Evolutionary conservation across 2,329 filamentous ascomycete genomes (phyloP), one percentile per base, ranked within the genome.

Genomic region (Hypoxylon sp.): DNA sequence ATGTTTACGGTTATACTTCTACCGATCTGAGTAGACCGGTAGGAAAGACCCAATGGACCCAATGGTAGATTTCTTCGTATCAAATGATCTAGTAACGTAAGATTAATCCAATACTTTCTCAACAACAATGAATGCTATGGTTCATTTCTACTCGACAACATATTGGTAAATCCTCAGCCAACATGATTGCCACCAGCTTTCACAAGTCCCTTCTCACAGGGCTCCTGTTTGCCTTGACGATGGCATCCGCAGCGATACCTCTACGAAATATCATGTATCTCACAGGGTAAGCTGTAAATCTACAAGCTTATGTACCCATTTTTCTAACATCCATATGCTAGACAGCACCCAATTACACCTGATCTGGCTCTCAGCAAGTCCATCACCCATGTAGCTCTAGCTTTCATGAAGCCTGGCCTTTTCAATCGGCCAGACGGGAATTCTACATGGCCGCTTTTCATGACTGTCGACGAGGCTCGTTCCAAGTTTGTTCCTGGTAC

Each of bases 301-400:
- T 14, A 19, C 25, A 7, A 13, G 1, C 36, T 30, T 17, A 13
- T 4, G 4, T 34, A 51, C 9, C n/a, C 25, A 13, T 13, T 9
- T 38, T 43, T 10, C 38, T 70, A 36, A 68, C 32, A 17, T 30
- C 38, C 10, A 14, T 28, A 11, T 30, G 5, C 38, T 52, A 78
- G 77, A 10, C 76, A 77, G 63, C 76, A 79, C 58, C 75, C 76
- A 9, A 53, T 78, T 17, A 59, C 76, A 10, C 75, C 77, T 3
- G 67, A 76, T 48, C 63, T 55, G 45, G 71, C 76, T 1, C 66
- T 82, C 23, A 84, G 83, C 0, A 71, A 78, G 1, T 78, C 82
- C 25, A 81, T 89, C 69, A 87, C 83, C 23, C 82, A 88, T 71
- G 86, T 87, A 30, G 83, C 86, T 65, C 85, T 87, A 68, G 81